phyloP scores from a whole-genome alignment of 2,329 filamentous ascomycete genomes.

The Aspergillus novofumigatus region DNA sequence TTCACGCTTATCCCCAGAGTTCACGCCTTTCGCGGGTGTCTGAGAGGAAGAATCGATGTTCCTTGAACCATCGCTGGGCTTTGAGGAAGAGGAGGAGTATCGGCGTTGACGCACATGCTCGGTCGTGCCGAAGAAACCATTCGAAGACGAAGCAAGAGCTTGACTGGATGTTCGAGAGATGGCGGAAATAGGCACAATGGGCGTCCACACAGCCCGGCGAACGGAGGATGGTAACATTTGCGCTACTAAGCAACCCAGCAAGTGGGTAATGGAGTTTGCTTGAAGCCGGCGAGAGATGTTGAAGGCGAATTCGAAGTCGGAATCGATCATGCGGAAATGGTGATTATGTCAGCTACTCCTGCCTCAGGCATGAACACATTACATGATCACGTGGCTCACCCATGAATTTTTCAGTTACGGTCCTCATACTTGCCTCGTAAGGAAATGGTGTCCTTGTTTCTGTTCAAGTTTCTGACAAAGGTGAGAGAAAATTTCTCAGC shows the following conservation, averaged over 20 bases:
- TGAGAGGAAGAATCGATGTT: conserved; percentile 38
- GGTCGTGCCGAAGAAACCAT: conserved; percentile 29
- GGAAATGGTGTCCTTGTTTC: too few relatives aligned
- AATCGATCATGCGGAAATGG: conserved; percentile 31
- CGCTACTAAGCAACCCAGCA: conserved; percentile 20
- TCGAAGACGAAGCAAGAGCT: conserved; percentile 28
- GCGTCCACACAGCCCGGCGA: conserved; percentile 42
- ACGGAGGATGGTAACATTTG: conserved; percentile 45
- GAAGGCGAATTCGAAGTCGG: conserved; percentile 35
- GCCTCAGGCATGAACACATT: conserved; percentile 15
- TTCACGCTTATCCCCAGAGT: conserved; percentile 33
- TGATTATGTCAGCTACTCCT: conserved; percentile 20
- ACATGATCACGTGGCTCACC: too few relatives aligned
- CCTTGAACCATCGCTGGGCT: conserved; percentile 45
- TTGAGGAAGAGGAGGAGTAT: conserved; percentile 47
- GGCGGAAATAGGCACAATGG: conserved; percentile 29
- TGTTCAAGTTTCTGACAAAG: too few relatives aligned
- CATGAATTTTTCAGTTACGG: too few relatives aligned
- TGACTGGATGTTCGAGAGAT: conserved; percentile 28
- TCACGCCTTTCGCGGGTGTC: conserved; percentile 37
- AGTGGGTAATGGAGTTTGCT: conserved; percentile 21
- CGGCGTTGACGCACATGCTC: conserved; percentile 42
- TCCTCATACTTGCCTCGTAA: too few relatives aligned
- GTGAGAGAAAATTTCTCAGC: too few relatives aligned
- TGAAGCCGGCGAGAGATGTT: conserved; percentile 18